Percentiles rank a stretch among this genome's conserved stretches.
Conservation (phyloP, 1,284 basidiomycete genomes). For the Melanopsichium pennsylvanicum region DNA sequence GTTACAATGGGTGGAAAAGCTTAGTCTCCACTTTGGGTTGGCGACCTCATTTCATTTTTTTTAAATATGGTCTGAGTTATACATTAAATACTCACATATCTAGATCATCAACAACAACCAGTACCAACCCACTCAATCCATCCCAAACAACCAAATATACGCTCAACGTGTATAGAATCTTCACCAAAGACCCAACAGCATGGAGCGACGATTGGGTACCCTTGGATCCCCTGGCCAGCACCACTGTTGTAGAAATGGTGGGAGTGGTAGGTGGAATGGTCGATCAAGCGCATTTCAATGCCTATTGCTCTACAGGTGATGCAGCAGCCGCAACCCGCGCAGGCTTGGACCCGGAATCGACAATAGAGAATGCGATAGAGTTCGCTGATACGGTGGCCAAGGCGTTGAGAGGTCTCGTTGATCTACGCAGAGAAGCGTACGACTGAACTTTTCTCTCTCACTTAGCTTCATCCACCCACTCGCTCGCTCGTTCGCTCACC, state of each 20-base stretch:
- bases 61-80: slow-evolving; percentile 28
- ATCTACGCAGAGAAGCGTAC: slow-evolving; percentile 24
- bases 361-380: slow-evolving; percentile 33
- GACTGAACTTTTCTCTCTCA: slow-evolving; percentile 18
- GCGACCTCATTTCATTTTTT: slow-evolving; percentile 25
- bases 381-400: slow-evolving; percentile 25
- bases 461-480: too few species aligned
- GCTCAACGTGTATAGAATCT: slow-evolving; percentile 40
- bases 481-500: too few species aligned
- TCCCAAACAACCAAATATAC: slow-evolving; percentile 16
- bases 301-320: slow-evolving; percentile 5
- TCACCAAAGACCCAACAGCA: slow-evolving; percentile 29
- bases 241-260: slow-evolving; percentile 30
- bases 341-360: slow-evolving; percentile 20
- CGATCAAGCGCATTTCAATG: slow-evolving; percentile 36
- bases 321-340: background rate
- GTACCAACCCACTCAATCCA: slow-evolving; percentile 15
- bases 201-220: slow-evolving; percentile 35
- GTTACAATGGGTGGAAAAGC: slow-evolving; percentile 28
- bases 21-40: slow-evolving; percentile 40
- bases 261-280: slow-evolving; percentile 24
- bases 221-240: slow-evolving; percentile 30
- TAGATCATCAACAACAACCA: slow-evolving; percentile 3
- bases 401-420: slow-evolving; percentile 29
- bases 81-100: slow-evolving; percentile 15